A percentile compares a stretch with the other conserved stretches of the same genome.
phyloP scores from a whole-genome alignment of 441 rosid species.

The Pelargonium myrrhifolium region DNA sequence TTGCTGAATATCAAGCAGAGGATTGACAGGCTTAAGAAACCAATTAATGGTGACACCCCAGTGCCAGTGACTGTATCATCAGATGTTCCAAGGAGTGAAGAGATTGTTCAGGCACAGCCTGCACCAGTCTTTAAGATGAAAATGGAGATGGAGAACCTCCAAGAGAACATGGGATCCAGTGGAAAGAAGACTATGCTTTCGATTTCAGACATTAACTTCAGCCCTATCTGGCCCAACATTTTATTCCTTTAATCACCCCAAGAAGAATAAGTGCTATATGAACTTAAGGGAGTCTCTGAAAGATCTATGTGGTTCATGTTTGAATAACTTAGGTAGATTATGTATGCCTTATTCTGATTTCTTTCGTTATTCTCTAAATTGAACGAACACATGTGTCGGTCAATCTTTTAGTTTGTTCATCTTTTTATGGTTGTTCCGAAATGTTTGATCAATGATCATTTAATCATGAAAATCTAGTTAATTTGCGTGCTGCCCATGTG shows the following conservation, averaged over 20 bases:
- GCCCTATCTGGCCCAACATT: neutral
- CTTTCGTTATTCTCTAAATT: constrained; percentile 2
- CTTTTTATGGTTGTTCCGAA: neutral
- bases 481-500: neutral
- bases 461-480: neutral
- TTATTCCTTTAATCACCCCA: neutral
- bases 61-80: neutral
- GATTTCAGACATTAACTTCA: neutral
- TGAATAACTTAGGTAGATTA: neutral
- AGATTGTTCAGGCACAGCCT: constrained; percentile 2
- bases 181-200: constrained; percentile 1
- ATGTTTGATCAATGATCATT: neutral
- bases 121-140: neutral
- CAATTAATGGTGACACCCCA: neutral
- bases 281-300: neutral
- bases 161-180: neutral
- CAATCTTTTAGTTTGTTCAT: neutral
- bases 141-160: neutral
- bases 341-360: neutral
- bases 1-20: constrained; percentile 1
- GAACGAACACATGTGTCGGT: neutral
- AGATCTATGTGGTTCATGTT: neutral
- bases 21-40: constrained; percentile 3
- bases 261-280: neutral
- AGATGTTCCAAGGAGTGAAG: neutral